A percentile compares a stretch with the other conserved stretches of the same genome.
Conservation (phyloP, 2,329 filamentous ascomycete genomes). For the Paracoccidioides brasiliensis region DNA sequence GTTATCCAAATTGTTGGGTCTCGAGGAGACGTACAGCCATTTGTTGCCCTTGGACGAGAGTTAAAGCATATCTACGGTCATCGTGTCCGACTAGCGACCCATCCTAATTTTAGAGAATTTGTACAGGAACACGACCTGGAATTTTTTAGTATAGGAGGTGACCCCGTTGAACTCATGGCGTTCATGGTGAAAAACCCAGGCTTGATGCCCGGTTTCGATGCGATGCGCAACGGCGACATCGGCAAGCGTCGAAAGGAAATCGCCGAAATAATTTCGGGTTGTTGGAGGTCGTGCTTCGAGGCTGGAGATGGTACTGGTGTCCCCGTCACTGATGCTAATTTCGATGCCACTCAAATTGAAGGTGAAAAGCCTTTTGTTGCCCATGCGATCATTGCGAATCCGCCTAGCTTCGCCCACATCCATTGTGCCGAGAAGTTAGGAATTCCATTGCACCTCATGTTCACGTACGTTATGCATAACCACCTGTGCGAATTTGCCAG, state of each 20-base stretch:
- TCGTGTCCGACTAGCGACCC: constrained; percentile 60
- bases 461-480: constrained; percentile 47
- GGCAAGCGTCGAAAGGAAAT: constrained; percentile 62
- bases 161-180: constrained; percentile 64
- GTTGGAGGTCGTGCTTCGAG: constrained; percentile 77
- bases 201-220: constrained; percentile 69
- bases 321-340: constrained; percentile 38
- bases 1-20: constrained; percentile 66
- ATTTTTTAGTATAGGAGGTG: constrained; percentile 65
- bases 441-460: constrained; percentile 73
- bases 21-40: constrained; percentile 63
- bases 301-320: constrained; percentile 52
- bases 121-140: constrained; percentile 59
- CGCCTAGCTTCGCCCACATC: constrained; percentile 63
- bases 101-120: constrained; percentile 54
- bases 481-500: background rate
- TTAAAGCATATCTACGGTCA: constrained; percentile 55
- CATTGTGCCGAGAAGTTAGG: constrained; percentile 69
- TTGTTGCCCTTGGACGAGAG: constrained; percentile 54
- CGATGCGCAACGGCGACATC: constrained; percentile 63
- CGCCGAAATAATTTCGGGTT: constrained; percentile 66
- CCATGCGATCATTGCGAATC: constrained; percentile 78
- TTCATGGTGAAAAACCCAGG: constrained; percentile 89
- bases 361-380: constrained; percentile 61
- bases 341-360: constrained; percentile 33